Conservation (phyloP, 2,329 filamentous ascomycete species). For the Penicillium digitatum region DNA sequence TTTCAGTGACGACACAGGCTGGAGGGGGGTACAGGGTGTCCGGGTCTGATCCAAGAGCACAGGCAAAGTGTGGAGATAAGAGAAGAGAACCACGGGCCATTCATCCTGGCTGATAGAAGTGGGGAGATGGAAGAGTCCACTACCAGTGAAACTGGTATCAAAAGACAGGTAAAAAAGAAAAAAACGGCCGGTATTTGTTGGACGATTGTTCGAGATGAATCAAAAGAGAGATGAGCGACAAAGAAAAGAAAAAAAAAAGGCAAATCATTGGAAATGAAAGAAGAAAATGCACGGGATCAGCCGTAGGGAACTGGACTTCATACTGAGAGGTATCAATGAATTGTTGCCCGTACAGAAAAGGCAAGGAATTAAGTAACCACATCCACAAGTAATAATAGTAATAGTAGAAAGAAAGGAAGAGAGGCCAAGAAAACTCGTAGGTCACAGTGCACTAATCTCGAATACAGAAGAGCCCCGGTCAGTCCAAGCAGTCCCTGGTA, state of each 20-base stretch:
- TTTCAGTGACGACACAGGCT: not conserved
- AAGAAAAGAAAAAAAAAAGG: not conserved
- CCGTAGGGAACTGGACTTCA: constrained; percentile 7
- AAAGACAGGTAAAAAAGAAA: constrained; percentile 4
- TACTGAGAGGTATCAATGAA: constrained; percentile 13
- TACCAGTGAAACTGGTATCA: constrained; percentile 1
- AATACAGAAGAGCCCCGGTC: constrained; percentile 18
- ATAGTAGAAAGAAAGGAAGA: constrained; percentile 28
- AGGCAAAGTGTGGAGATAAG: not conserved
- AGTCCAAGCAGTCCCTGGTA: constrained; percentile 16
- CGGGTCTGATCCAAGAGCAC: constrained; percentile 1
- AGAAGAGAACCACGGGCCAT: not conserved
- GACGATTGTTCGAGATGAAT: not conserved
- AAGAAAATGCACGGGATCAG: constrained; percentile 7
- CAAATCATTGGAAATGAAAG: constrained; percentile 7
- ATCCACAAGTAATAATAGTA: constrained; percentile 27
- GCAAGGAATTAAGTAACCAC: constrained; percentile 26
- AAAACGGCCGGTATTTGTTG: constrained; percentile 11
- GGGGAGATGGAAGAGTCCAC: not conserved
- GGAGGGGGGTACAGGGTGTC: not conserved
- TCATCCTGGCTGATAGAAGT: not conserved
- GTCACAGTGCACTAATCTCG: constrained; percentile 30
- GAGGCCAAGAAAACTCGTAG: constrained; percentile 27
- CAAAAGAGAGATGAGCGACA: constrained; percentile 1
- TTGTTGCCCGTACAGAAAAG: constrained; percentile 13